Base-by-base conservation (phyloP, 2,329 filamentous ascomycete species). In the Emergomyces orientalis region DNA sequence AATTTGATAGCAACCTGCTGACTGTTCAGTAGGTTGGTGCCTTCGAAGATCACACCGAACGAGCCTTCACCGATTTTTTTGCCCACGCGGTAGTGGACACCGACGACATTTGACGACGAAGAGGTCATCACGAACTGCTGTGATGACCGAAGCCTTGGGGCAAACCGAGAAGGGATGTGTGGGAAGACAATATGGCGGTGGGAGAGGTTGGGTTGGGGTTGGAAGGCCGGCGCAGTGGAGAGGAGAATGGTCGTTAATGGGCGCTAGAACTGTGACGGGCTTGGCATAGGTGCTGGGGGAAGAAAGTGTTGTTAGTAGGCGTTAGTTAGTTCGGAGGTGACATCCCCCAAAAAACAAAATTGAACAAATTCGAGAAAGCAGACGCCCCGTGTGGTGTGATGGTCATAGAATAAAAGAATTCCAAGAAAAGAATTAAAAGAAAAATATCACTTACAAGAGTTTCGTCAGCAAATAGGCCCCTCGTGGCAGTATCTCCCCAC, bases 1-100 rank as follows among this genome's bases (percentile, higher is more conserved):
- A 99, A 99, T 83, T 99, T 99, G 83, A 99, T 99, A 73, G 94
- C 94, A 67, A 99, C 93, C 80, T 97, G 92, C 78, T 97, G 94
- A 79, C 96, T 97, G 83, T 99, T 99, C 77, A 99, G 84, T 71
- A 99, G 84, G 77, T 99, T 99, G 73, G 92, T 97, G 70, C 94
- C 94, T 79, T 97, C 94, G 74, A 97, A 97, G 75, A 97, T 97
- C 71, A 97, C 94, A 82, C 93, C 93, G 74, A 97, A 97, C 47
- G 91, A 96, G 68, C 93, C 93, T 85, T 97, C 94, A 76, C 94
- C 94, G 71, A 99, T 97, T 82, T 99, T 99, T 86, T 97, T 97
- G 72, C 94, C 94, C 69, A 99, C 94, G 69, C 94, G 86, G 79
- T 99, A 99, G 81, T 99, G 94, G 69, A 99, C 94, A 75, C 94